Evolutionary conservation across 2,329 filamentous ascomycete genomes (phyloP).

Genomic region (Colletotrichum horii): DNA sequence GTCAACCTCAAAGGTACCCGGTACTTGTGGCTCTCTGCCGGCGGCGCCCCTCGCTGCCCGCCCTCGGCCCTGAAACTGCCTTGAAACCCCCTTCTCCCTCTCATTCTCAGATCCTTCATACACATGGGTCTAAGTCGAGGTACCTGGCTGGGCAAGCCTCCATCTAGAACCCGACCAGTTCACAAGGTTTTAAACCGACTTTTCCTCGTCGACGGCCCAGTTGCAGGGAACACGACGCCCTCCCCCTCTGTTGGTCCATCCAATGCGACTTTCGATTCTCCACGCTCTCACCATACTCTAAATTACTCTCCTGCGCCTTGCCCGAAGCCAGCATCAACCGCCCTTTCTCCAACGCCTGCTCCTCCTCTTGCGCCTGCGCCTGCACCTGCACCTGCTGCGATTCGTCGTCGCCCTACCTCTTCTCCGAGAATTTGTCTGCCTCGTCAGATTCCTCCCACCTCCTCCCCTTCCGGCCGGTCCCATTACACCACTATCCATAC

Average conservation of each 20-base stretch:
- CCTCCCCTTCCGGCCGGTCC: slow-evolving; percentile 13
- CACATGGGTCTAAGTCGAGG: slow-evolving; percentile 19
- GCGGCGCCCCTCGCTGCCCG: not conserved
- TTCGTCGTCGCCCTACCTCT: not conserved
- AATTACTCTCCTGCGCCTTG: slow-evolving; percentile 17
- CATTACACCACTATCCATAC: slow-evolving; percentile 14
- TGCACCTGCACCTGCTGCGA: not conserved
- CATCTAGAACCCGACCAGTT: slow-evolving; percentile 13
- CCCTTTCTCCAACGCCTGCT: not conserved
- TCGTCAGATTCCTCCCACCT: not conserved
- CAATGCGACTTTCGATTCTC: slow-evolving; percentile 16
- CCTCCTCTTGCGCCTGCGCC: not conserved
- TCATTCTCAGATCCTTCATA: slow-evolving; percentile 15
- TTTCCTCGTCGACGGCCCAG: slow-evolving; percentile 33
- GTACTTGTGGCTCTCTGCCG: slow-evolving; percentile 3
- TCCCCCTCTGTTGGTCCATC: slow-evolving; percentile 16
- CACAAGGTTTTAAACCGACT: slow-evolving; percentile 35
- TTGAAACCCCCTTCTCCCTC: slow-evolving; percentile 21
- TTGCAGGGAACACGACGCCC: slow-evolving; percentile 19
- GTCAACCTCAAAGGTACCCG: slow-evolving; percentile 9
- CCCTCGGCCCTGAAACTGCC: slow-evolving; percentile 17
- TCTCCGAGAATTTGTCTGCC: not conserved
- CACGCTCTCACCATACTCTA: slow-evolving; percentile 22
- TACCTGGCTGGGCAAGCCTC: slow-evolving; percentile 17
- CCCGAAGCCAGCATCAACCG: not conserved